A percentile compares a stretch with the other conserved stretches of the same genome.
Evolutionary conservation across 108 stramenopile genomes (phyloP).

Genomic region (Bacterosira constricta): DNA sequence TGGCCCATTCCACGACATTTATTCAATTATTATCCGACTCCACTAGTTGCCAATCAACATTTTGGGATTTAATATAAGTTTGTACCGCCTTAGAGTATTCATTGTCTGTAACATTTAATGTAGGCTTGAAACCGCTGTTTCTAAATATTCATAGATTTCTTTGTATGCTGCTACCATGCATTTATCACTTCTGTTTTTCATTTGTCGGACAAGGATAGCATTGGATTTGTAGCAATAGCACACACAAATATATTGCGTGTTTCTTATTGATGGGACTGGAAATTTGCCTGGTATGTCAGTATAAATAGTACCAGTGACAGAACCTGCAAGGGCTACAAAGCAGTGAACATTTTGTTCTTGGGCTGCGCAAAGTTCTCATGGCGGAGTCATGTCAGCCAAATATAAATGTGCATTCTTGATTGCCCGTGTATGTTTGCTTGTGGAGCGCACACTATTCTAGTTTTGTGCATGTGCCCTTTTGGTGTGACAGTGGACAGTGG

Average conservation of each 20-base stretch:
- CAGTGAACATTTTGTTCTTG: too few relatives aligned
- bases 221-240: background rate
- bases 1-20: conserved; percentile 19
- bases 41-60: conserved; percentile 33
- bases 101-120: too few relatives aligned
- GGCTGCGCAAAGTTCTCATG: too few relatives aligned
- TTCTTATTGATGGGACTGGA: background rate
- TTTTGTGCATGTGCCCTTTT: conserved; percentile 1
- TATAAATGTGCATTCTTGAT: background rate
- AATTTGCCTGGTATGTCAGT: background rate
- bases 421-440: background rate
- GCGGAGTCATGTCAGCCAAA: background rate
- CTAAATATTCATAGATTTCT: background rate
- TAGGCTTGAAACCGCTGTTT: background rate
- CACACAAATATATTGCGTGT: background rate
- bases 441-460: background rate
- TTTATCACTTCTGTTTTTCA: too few relatives aligned
- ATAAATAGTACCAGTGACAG: background rate
- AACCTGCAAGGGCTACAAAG: background rate
- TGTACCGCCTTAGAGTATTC: too few relatives aligned
- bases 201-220: background rate
- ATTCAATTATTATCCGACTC: too few relatives aligned
- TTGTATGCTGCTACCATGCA: background rate
- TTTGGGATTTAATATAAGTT: too few relatives aligned
- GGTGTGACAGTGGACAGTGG: background rate